Conservation (phyloP, 2,329 filamentous ascomycete species). For the Fusarium secorum region DNA sequence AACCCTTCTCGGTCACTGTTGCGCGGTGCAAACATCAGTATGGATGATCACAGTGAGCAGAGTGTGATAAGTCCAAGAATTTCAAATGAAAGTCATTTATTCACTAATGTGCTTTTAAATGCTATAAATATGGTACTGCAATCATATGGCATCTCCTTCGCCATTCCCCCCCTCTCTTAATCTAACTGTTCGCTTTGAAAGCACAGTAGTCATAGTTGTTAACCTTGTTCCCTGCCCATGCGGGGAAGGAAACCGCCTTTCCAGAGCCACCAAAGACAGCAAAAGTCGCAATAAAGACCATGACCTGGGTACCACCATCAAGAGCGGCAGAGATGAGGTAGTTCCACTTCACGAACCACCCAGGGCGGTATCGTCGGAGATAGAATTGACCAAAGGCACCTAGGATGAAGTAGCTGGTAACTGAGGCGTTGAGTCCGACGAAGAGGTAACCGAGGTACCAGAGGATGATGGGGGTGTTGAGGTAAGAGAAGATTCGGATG, state of each 20-base stretch:
- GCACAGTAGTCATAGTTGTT: slow-evolving; percentile 11
- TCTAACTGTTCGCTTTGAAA: not conserved
- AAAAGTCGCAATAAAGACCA: slow-evolving; percentile 62
- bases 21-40: too few species aligned
- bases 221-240: slow-evolving; percentile 62
- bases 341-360: slow-evolving; percentile 61
- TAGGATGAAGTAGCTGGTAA: slow-evolving; percentile 59
- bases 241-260: slow-evolving; percentile 53
- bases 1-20: too few species aligned
- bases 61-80: not conserved
- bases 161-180: not conserved
- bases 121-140: not conserved
- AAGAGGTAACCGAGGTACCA: slow-evolving; percentile 19
- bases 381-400: slow-evolving; percentile 61
- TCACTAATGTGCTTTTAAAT: not conserved
- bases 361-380: slow-evolving; percentile 59
- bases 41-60: too few species aligned
- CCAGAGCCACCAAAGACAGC: slow-evolving; percentile 63
- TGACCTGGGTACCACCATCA: slow-evolving; percentile 58
- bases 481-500: slow-evolving; percentile 51
- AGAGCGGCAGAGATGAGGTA: slow-evolving; percentile 61
- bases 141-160: not conserved
- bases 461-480: slow-evolving; percentile 59
- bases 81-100: not conserved
- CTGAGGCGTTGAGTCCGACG: slow-evolving; percentile 55